Evolutionary conservation across 2,329 filamentous ascomycete genomes (phyloP).

Genomic region (Scolecobasidium constrictum): DNA sequence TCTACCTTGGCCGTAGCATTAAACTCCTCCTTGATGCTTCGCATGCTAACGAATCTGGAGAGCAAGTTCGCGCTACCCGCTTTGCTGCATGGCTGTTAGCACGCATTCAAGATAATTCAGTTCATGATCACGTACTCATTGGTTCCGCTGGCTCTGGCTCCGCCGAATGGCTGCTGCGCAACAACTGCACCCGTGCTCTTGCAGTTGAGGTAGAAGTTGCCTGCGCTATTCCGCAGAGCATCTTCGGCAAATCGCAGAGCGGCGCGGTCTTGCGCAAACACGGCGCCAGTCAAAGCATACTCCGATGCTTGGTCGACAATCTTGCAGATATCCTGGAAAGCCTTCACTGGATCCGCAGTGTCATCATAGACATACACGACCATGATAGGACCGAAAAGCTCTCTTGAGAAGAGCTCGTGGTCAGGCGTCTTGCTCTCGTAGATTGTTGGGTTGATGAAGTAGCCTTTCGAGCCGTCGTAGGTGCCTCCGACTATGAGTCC

Average conservation of each 20-base stretch:
- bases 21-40: slow-evolving; percentile 47
- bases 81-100: slow-evolving; percentile 24
- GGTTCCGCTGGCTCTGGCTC: slow-evolving; percentile 44
- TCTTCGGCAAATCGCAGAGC: slow-evolving; percentile 60
- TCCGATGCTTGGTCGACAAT: slow-evolving; percentile 61
- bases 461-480: slow-evolving; percentile 68
- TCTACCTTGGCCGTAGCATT: slow-evolving; percentile 33
- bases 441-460: slow-evolving; percentile 75
- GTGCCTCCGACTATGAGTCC: slow-evolving; percentile 64
- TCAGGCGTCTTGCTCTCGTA: slow-evolving; percentile 63
- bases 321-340: slow-evolving; percentile 50
- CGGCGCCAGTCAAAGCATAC: slow-evolving; percentile 66
- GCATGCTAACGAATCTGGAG: slow-evolving; percentile 43
- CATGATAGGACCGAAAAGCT: slow-evolving; percentile 75
- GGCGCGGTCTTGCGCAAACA: slow-evolving; percentile 61
- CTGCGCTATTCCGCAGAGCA: slow-evolving; percentile 58
- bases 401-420: slow-evolving; percentile 63
- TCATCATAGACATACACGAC: slow-evolving; percentile 72
- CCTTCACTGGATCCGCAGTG: slow-evolving; percentile 33
- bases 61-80: slow-evolving; percentile 42
- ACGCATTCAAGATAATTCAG: not conserved
- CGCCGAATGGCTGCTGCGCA: slow-evolving; percentile 41
- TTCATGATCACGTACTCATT: slow-evolving; percentile 28
- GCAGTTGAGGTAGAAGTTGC: slow-evolving; percentile 81
- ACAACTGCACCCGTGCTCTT: slow-evolving; percentile 51